Evolutionary conservation across 345 rosid species (phyloP), one percentile per base, ranked within the genome.

Genomic region (Bruguiera parviflora): DNA sequence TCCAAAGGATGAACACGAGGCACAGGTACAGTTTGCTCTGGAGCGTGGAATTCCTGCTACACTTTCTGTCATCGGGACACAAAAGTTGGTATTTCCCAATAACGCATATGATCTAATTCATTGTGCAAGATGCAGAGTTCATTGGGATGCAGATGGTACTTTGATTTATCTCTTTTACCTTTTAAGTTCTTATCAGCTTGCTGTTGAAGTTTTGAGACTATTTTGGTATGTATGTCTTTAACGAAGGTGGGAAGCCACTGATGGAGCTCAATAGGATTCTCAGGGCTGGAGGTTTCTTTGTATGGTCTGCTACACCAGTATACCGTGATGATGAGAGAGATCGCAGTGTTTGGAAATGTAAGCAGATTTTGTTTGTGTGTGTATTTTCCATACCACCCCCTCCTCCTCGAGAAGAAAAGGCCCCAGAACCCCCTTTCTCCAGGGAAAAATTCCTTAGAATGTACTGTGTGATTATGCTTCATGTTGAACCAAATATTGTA

Each of bases 261-360:
- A 61, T 89, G 80, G 98, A 94, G 82, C 95, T 94, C 55, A 94
- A 91, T 72, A 89, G 95, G 67, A 80, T 94, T 78, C 91, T 94
- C 5, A 86, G 98, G 72, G 96, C 98, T 18, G 98, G 97, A 59
- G 98, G 97, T 58, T 94, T 83, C 83, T 94, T 91, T 47, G 78
- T 89, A 49, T 94, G 98, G 98, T 94, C 98, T 57, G 98, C 98
- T 69, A 94, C 96, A 8, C 96, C 97, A 16, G 96, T 94, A 13
- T 94, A 88, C 74, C 84, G 85, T 53, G 67, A 86, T 0, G 82
- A 91, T 69, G 84, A 86, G 18, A 88, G 78, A 77, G 91, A 94
- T 73, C 85, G 72, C 37, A 78, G 62, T 61, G 83, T 94, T 61
- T 94, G 98, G 97, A 84, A 81, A 21, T 9, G 92, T 65, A 61